A percentile compares a stretch with the other conserved stretches of the same genome.
These are phyloP conservation scores for Danielia reshetovae DNA, from an alignment of 805 yeast species.

Conservation along the genomic window DNA sequence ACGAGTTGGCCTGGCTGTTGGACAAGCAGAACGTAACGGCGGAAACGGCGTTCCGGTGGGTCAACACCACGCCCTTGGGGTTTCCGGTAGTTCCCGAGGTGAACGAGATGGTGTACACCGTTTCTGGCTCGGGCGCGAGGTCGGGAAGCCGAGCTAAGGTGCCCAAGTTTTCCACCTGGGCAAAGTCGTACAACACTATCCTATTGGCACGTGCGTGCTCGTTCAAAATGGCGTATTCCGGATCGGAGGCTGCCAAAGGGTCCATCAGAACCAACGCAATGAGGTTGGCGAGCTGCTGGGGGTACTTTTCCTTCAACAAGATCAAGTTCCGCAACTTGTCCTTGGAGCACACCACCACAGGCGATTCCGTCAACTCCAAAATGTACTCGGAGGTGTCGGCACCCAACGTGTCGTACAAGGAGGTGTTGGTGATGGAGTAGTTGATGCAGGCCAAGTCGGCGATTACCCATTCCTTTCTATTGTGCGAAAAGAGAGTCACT, in stretches of 20 bases:
- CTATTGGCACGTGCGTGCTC: conserved; percentile 15
- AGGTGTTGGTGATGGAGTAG: conserved; percentile 31
- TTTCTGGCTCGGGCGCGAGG: conserved; percentile 29
- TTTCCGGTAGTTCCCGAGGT: conserved; percentile 60
- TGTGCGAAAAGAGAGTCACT: conserved; percentile 30
- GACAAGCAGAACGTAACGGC: conserved; percentile 9
- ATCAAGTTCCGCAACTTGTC: conserved; percentile 48
- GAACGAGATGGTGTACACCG: conserved; percentile 39
- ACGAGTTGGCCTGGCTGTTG: conserved; percentile 1
- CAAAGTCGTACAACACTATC: conserved; percentile 22
- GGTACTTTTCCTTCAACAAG: conserved; percentile 34
- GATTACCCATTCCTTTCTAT: conserved; percentile 36
- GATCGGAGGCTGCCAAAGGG: conserved; percentile 11
- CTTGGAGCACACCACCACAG: conserved; percentile 36
- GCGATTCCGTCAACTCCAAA: conserved; percentile 46
- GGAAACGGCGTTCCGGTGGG: conserved; percentile 13
- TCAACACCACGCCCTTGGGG: conserved; percentile 71
- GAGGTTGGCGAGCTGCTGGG: conserved; percentile 33
- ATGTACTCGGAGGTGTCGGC: conserved; percentile 61
- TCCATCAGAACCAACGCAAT: conserved; percentile 59
- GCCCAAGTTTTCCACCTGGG: conserved; percentile 36
- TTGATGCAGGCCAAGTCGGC: conserved; percentile 45
- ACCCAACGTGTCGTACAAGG: conserved; percentile 34
- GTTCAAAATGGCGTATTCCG: conserved; percentile 4
- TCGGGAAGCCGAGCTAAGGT: conserved; percentile 30